Evolutionary conservation across 176 grass and related monocot species (phyloP).

Genomic region (Lolium perenne): DNA sequence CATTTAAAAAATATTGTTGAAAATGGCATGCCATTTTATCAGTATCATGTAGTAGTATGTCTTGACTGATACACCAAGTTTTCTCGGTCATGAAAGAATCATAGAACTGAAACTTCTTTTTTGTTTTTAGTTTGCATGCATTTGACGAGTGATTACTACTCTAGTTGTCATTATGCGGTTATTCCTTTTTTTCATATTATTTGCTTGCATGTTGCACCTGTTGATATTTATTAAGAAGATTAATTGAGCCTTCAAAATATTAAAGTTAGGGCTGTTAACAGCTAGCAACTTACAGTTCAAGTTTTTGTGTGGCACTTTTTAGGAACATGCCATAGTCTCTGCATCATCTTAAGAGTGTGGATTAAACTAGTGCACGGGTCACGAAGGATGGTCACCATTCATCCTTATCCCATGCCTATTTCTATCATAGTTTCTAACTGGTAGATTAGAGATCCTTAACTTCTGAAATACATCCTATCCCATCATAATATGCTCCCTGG

Average conservation of each 20-base stretch:
- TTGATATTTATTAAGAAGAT: background rate
- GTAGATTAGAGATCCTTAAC: background rate
- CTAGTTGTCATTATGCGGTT: background rate
- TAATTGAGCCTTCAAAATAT: background rate
- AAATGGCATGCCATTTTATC: constrained; percentile 8
- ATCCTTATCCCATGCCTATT: background rate
- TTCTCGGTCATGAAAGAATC: background rate
- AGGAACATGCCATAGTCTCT: background rate
- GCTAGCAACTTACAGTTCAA: constrained; percentile 51
- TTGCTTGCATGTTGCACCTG: background rate
- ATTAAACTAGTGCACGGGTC: constrained; percentile 25
- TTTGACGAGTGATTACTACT: background rate
- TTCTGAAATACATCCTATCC: background rate
- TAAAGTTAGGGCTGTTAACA: constrained; percentile 27
- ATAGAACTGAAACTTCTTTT: background rate
- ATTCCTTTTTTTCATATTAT: background rate
- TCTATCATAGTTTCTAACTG: constrained; percentile 21
- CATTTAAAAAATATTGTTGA: background rate
- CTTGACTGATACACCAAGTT: background rate
- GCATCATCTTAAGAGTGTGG: constrained; percentile 8
- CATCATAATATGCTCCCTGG: constrained; percentile 16
- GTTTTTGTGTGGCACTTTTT: constrained; percentile 48
- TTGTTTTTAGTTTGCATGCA: background rate
- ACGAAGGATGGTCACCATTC: background rate
- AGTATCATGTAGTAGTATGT: background rate